A percentile compares a stretch with the other conserved stretches of the same genome.
Conservation (phyloP, 2,329 filamentous ascomycete genomes). For the Ceratocystis diversiconidia region DNA sequence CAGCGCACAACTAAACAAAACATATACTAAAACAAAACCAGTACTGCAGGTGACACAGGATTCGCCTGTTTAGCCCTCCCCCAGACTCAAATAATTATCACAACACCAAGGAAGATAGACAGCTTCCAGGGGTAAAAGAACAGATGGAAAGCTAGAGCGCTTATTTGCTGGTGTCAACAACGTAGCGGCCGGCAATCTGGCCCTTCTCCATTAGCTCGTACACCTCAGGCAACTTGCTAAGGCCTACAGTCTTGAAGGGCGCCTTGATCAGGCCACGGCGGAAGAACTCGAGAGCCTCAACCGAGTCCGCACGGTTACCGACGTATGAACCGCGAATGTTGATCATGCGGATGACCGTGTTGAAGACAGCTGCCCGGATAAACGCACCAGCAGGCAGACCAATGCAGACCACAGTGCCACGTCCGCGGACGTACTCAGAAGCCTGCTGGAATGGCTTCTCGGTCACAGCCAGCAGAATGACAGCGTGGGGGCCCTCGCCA, state of each 20-base stretch:
- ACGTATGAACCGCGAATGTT: conserved; percentile 87
- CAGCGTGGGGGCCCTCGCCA: conserved; percentile 73
- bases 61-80: conserved; percentile 4
- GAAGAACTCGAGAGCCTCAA: conserved; percentile 86
- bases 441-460: conserved; percentile 97
- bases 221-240: conserved; percentile 67
- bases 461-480: conserved; percentile 68
- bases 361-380: conserved; percentile 74
- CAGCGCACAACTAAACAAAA: not conserved
- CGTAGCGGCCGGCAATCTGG: conserved; percentile 64
- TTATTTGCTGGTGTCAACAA: conserved; percentile 59
- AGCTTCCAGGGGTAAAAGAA: not conserved
- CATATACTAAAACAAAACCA: conserved; percentile 4
- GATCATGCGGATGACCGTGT: conserved; percentile 80
- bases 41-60: not conserved
- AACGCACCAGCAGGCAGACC: conserved; percentile 70
- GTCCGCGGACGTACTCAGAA: conserved; percentile 69
- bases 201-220: conserved; percentile 60
- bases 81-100: not conserved
- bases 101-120: not conserved
- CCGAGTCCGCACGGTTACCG: conserved; percentile 75
- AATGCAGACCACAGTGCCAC: conserved; percentile 75
- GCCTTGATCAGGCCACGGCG: conserved; percentile 68
- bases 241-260: conserved; percentile 71
- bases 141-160: not conserved